Evolutionary conservation across 192 early-diverging fungal species (phyloP), one percentile per base, ranked within the genome.

Genomic region (Polychytrium aggregatum): DNA sequence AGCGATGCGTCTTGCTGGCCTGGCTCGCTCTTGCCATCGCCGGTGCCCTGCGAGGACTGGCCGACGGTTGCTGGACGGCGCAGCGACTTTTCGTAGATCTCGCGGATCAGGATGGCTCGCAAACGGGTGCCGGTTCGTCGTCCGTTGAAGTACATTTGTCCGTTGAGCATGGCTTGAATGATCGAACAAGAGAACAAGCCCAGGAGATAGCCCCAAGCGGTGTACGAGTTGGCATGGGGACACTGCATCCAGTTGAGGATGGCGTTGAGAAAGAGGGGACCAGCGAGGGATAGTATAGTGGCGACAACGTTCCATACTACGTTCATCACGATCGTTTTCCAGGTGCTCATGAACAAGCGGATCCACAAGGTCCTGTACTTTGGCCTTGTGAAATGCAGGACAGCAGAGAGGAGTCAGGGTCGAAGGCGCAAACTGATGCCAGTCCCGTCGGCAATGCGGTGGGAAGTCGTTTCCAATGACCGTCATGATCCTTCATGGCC

Each of bases 131-230:
- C 5, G 4, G n/a, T 16, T 6, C 58, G 16, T 36, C 68, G 33
- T 17, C 70, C 73, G 34, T 45, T 56, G 37, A 72, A 76, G 41
- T 62, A 78, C 24, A 56, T 43, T 24, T 69, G 74, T 27, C 59
- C 62, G 25, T 73, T 64, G 37, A 50, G 57, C 3, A 61, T 28
- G 1, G 56, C 37, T 14, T 60, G 50, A 13, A 65, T 10, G 11
- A 70, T 17, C 5, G 57, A 45, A 22, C 38, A 51, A 2, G 40
- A 20, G 21, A 76, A 63, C 21, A 76, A 44, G 2, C 55, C 56
- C 20, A 58, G 14, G 28, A 71, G 54, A 36, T 64, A 63, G 4
- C 17, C 24, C 49, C 62, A 37, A 1, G 57, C 52, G 16, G 38
- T 28, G 3, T 11, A 22, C 30, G 51, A 2, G 14, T 54, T n/a